Conservation (phyloP, 768 basidiomycete species). For the Fomitopsis serialis region DNA sequence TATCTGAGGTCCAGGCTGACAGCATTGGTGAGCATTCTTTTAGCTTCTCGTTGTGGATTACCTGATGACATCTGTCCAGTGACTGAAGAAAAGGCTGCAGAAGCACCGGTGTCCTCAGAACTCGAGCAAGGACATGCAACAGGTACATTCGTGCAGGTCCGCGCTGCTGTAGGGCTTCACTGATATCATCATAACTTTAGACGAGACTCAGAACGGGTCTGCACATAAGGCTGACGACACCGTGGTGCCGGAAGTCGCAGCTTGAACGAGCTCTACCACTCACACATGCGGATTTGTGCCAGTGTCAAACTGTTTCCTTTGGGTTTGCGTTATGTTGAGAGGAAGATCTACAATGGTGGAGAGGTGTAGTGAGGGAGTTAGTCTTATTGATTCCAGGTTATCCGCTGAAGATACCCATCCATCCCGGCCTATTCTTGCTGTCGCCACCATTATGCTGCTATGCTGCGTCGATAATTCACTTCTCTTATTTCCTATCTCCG, state of each 20-base stretch:
- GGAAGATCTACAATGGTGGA: neutral
- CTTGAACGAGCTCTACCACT: too few species aligned
- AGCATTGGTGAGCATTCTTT: too few species aligned
- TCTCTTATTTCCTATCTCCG: neutral
- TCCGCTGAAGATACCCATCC: neutral
- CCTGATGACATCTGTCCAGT: neutral
- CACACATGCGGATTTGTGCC: too few species aligned
- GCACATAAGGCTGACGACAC: too few species aligned
- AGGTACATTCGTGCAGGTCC: too few species aligned
- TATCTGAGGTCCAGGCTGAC: too few species aligned
- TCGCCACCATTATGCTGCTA: slow-evolving; percentile 1
- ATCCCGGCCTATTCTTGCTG: neutral
- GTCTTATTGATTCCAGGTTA: neutral
- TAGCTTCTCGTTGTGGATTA: too few species aligned
- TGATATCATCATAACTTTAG: too few species aligned
- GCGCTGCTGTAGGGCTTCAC: too few species aligned
- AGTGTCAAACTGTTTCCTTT: too few species aligned
- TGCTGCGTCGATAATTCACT: slow-evolving; percentile 1
- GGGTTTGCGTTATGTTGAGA: neutral
- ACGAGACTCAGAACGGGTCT: too few species aligned
- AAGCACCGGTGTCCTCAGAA: slow-evolving; percentile 1
- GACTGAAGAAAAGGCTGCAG: slow-evolving; percentile 9
- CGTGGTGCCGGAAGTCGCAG: too few species aligned
- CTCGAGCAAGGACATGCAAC: neutral
- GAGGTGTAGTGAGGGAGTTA: neutral